Evolutionary conservation across 352 stramenopile genomes (phyloP), one percentile per base, ranked within the genome.

Genomic region (Phytophthora fragariae): DNA sequence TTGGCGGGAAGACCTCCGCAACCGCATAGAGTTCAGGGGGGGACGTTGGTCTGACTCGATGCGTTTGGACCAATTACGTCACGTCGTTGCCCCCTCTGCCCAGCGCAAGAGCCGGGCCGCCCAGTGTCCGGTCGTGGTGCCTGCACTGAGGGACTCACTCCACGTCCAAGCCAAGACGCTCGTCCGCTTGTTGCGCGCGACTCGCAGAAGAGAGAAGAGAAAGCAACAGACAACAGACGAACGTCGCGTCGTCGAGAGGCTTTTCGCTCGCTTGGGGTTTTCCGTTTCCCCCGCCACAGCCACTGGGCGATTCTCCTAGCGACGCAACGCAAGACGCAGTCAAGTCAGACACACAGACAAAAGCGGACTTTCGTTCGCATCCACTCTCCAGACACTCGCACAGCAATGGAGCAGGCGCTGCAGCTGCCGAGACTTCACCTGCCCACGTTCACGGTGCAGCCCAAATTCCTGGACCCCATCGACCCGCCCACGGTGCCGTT

Each of bases 351-450:
- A 14, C 35, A 44, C 8, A 44, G 37, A 17, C 35, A 41, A 12
- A 14, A 27, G 24, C 24, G 24, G 24, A 27, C 24, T 27, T 27
- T 27, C 24, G 24, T 27, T 27, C 24, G 24, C 24, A 27, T 27
- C 24, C 24, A 27, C 24, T 21, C 24, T 3, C 24, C 41, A 49
- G 41, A 47, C 41, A 19, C 41, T 9, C 10, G 10, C 37, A 39
- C 33, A 49, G 35, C 21, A 6, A 85, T 85, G 79, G 84, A 91
- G 61, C 79, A 91, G 66, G 84, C 84, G 44, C 72, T 93, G 50
- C 78, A 91, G 62, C 65, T 93, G 35, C 85, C 86, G 59, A 82
- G 88, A 64, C 84, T 94, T 31, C 86, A 89, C 61, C 79, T 95
- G 50, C 75, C 80, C 69, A 80, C 74, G 46, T 85, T 89, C 62